Base-by-base conservation (phyloP, 306 rosid species). In the Benincasa hispida region DNA sequence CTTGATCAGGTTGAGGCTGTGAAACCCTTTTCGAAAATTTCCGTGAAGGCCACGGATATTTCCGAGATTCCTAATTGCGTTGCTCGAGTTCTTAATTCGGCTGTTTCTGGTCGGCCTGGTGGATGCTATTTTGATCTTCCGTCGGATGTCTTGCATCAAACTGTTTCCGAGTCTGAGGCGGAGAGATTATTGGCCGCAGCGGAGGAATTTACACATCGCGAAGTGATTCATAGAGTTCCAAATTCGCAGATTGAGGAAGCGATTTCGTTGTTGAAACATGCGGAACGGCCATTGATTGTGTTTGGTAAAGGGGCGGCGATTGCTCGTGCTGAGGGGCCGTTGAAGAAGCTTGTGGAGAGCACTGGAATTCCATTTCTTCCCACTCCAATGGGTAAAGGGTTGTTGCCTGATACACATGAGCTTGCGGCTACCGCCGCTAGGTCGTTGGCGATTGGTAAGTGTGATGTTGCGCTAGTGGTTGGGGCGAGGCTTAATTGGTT, bases 321-420 rank as follows among this genome's bases (percentile, higher is more conserved):
- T 74, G 83, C 99, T 0, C 82, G 93, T 59, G 91, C 99, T 0
- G 99, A 94, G 84, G 85, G 25, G 8, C 86, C 77, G 5, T 27
- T 94, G 59, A 85, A 60, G 75, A 88, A 82, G 72, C 86, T 94
- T 0, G 98, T 94, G n/a, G 91, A 94, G 62, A 78, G 63, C 5
- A 91, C 97, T 10, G 96, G 97, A 32, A 90, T 92, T 59, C 99
- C 97, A 5, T 94, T 94, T 82, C 83, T 94, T 57, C 97, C 99
- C 1, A 94, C 99, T 72, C 99, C 99, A 0, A 92, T 94, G 97
- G 97, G 96, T 22, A 92, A 94, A 45, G 99, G 99, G 0, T 74
- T 94, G 74, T 67, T 94, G 57, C 85, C 99, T 0, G 99, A 94
- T 42, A 82, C 91, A 10, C 99, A 94, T 59, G 81, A 84, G 34